A percentile compares a stretch with the other conserved stretches of the same genome.
Conservation (phyloP, 164 flowering plant species). For the Stephania japonica region DNA sequence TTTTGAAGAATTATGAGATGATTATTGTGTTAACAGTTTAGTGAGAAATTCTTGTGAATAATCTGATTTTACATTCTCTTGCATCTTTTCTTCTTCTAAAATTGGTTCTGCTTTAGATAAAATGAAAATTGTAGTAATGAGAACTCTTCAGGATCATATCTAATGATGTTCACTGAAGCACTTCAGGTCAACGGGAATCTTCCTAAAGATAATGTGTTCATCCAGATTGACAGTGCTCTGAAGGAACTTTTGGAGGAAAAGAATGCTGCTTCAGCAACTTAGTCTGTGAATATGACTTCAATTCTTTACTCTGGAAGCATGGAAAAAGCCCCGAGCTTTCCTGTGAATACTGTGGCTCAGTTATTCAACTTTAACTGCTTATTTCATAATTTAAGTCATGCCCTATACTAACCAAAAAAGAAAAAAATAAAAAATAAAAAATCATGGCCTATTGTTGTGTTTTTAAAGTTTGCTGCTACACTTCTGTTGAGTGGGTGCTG, state of each 20-base stretch:
- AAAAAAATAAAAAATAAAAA: no score
- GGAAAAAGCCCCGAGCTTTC: not conserved
- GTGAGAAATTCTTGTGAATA: no score
- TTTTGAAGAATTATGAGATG: no score
- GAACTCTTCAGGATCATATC: not conserved
- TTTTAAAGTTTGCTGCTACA: no score
- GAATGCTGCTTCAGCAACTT: conserved; percentile 19
- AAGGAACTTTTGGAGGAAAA: conserved; percentile 30
- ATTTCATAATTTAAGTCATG: no score
- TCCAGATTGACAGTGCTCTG: conserved; percentile 48
- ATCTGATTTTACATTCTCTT: no score
- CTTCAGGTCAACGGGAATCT: conserved; percentile 59
- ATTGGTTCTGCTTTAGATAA: not conserved
- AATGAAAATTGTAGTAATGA: not conserved
- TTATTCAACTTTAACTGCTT: not conserved
- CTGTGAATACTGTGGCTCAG: not conserved
- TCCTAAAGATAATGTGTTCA: conserved; percentile 54
- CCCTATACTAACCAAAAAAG: no score
- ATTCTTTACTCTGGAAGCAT: not conserved
- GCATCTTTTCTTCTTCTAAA: no score
- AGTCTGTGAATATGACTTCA: conserved; percentile 6
- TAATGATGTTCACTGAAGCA: not conserved
- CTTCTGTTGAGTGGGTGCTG: no score
- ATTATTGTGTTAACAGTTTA: no score
- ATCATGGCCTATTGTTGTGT: no score